Evolutionary conservation across 108 stramenopile genomes (phyloP).

Genomic region (Mayamaea pseudoterrestris): DNA sequence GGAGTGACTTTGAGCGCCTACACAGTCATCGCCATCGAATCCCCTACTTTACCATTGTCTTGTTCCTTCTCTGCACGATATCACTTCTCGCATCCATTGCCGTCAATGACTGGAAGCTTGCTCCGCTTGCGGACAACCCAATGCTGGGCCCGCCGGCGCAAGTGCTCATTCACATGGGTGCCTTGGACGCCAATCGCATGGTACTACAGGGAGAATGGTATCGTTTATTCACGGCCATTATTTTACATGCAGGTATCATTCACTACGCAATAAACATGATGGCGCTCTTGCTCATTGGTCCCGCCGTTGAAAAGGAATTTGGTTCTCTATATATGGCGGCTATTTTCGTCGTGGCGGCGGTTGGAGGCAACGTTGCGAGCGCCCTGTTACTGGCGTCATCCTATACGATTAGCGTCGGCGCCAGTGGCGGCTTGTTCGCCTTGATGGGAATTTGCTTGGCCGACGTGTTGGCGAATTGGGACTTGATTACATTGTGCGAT

Average conservation of each 20-base stretch:
- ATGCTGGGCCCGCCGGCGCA: conserved; percentile 71
- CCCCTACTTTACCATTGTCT: conserved; percentile 19
- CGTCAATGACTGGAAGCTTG: conserved; percentile 45
- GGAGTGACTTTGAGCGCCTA: neutral
- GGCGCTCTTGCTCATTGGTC: conserved; percentile 61
- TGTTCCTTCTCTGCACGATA: conserved; percentile 19
- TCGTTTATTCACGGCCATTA: conserved; percentile 72
- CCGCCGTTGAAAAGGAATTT: conserved; percentile 68
- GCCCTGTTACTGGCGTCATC: conserved; percentile 77
- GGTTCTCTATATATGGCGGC: conserved; percentile 42
- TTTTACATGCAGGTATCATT: conserved; percentile 85
- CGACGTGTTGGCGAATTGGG: conserved; percentile 85
- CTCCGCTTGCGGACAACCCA: conserved; percentile 63
- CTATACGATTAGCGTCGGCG: conserved; percentile 73
- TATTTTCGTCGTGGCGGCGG: conserved; percentile 60
- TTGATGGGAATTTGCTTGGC: conserved; percentile 80
- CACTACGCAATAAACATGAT: conserved; percentile 79
- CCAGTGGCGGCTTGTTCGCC: conserved; percentile 92
- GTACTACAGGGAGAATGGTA: conserved; percentile 75
- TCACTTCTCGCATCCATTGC: conserved; percentile 36
- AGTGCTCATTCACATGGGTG: conserved; percentile 70
- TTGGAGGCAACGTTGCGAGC: conserved; percentile 68
- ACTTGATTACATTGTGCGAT: too few relatives aligned
- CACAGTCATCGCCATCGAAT: neutral
- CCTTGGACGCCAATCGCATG: conserved; percentile 58